Conservation (phyloP, 75 land plant species). For the Larix kaempferi region DNA sequence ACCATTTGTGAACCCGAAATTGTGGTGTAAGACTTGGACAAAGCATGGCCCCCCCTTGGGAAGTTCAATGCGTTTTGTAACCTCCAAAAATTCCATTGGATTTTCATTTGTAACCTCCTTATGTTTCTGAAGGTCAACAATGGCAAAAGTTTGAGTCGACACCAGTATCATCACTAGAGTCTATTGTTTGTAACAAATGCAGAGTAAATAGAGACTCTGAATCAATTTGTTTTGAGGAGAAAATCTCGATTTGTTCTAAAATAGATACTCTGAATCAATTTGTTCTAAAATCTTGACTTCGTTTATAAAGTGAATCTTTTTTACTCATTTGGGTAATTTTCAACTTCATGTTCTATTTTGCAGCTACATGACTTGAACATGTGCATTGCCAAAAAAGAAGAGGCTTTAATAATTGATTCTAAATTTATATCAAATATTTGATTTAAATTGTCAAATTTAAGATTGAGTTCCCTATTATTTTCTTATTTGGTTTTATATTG, state of each 20-base stretch:
- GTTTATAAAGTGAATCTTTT: neutral
- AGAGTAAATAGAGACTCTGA: too few species aligned
- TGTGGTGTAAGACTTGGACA: conserved; percentile 37
- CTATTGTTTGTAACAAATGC: too few species aligned
- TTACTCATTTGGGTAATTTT: neutral
- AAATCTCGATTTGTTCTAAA: too few species aligned
- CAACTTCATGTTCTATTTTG: neutral
- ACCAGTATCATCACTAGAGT: neutral
- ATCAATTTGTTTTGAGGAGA: too few species aligned
- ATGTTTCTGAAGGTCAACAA: neutral
- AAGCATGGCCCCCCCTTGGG: conserved; percentile 49
- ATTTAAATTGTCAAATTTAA: too few species aligned
- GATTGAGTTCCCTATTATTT: too few species aligned
- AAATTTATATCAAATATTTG: too few species aligned
- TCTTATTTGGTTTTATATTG: too few species aligned
- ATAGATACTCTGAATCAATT: too few species aligned
- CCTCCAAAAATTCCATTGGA: conserved; percentile 44
- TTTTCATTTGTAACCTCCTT: neutral
- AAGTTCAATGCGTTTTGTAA: conserved; percentile 38
- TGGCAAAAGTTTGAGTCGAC: too few species aligned
- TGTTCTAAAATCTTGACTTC: too few species aligned
- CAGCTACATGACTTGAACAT: conserved; percentile 53
- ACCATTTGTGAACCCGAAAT: conserved; percentile 52
- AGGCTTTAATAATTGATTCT: conserved; percentile 40
- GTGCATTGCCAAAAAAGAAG: conserved; percentile 52